Evolutionary conservation across 192 early-diverging fungal genomes (phyloP).

Genomic region (Kickxella alabastrina): DNA sequence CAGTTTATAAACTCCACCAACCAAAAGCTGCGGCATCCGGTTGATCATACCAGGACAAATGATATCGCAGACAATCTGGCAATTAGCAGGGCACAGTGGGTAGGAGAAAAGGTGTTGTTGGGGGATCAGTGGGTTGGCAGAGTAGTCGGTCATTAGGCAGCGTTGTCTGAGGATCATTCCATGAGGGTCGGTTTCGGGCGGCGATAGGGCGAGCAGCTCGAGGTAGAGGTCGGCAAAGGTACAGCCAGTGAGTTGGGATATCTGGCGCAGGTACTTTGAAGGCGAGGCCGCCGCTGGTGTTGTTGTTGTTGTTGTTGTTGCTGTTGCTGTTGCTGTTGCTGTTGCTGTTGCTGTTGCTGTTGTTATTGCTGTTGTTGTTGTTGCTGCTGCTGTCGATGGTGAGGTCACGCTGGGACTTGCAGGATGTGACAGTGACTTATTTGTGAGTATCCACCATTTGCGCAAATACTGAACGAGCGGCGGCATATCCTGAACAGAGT

Average conservation of each 20-base stretch:
- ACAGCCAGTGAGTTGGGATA: background rate
- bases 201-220: background rate
- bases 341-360: too few species aligned
- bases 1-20: background rate
- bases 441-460: background rate
- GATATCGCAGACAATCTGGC: background rate
- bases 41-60: background rate
- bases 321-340: too few species aligned
- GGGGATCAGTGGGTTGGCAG: background rate
- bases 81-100: background rate
- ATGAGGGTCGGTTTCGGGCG: background rate
- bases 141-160: constrained; percentile 6
- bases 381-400: background rate
- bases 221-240: background rate
- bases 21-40: background rate
- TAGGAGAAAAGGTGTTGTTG: background rate
- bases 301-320: background rate
- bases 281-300: background rate
- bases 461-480: background rate
- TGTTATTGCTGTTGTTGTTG: too few species aligned
- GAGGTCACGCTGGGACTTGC: too few species aligned
- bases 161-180: background rate
- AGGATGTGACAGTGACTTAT: background rate
- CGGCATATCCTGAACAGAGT: background rate
- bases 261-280: background rate